Evolutionary conservation across 169 alveolate genomes (phyloP).

Genomic region (Babesia gibsoni): DNA sequence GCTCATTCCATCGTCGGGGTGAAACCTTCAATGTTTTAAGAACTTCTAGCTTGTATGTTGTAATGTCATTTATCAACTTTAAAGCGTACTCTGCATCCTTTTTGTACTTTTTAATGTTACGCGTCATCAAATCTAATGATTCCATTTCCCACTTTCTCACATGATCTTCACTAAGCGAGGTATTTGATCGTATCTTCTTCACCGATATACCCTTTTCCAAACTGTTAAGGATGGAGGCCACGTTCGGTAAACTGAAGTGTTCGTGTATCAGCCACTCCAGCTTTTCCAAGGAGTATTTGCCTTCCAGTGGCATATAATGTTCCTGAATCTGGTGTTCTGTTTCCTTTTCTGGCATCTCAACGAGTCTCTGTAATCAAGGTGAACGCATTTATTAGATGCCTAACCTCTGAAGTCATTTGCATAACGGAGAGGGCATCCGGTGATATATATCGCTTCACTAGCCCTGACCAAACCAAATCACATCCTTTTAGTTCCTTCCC

Average conservation of each 20-base stretch:
- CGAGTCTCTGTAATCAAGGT: constrained; percentile 34
- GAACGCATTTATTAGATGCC: constrained; percentile 1
- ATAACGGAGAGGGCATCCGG: constrained; percentile 66
- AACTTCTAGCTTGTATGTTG: constrained; percentile 19
- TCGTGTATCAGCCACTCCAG: constrained; percentile 46
- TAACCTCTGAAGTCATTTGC: constrained; percentile 66
- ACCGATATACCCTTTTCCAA: constrained; percentile 25
- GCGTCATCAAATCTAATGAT: constrained; percentile 2
- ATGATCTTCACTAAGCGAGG: neutral
- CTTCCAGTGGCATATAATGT: constrained; percentile 22
- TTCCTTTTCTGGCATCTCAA: constrained; percentile 61
- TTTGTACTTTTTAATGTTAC: neutral
- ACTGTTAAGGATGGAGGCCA: constrained; percentile 19
- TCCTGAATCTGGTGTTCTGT: constrained; percentile 41
- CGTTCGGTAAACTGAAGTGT: constrained; percentile 23
- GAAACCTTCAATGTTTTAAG: constrained; percentile 17
- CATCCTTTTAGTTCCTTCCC: constrained; percentile 59
- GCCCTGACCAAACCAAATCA: constrained; percentile 73
- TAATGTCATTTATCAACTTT: constrained; percentile 15
- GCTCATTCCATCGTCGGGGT: constrained; percentile 25
- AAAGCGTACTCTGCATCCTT: neutral
- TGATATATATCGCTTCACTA: constrained; percentile 67
- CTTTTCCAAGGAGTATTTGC: constrained; percentile 21
- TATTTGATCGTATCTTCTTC: constrained; percentile 15
- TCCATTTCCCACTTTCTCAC: constrained; percentile 37